Evolutionary conservation across 2,329 filamentous ascomycete genomes (phyloP).

Genomic region (Alternaria sp.): DNA sequence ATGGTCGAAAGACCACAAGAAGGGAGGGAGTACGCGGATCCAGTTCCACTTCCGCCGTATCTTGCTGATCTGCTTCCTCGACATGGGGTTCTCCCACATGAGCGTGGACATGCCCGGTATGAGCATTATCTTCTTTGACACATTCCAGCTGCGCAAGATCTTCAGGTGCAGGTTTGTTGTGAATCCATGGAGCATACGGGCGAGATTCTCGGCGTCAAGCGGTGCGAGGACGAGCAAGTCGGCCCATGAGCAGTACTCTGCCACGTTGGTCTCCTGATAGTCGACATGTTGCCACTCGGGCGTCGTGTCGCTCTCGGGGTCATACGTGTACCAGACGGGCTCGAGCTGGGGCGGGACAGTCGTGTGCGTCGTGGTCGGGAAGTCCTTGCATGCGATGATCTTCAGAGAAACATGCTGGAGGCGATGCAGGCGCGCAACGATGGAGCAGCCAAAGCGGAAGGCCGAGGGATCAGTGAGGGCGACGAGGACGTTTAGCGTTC

Average conservation of each 20-base stretch:
- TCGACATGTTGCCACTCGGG: conserved; percentile 35
- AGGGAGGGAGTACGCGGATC: conserved; percentile 80
- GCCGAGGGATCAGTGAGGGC: conserved; percentile 70
- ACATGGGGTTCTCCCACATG: conserved; percentile 91
- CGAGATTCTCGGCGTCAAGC: conserved; percentile 82
- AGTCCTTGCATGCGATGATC: conserved; percentile 38
- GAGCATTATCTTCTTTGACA: conserved; percentile 81
- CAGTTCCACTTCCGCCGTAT: conserved; percentile 84
- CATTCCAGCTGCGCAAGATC: conserved; percentile 84
- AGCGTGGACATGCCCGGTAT: conserved; percentile 87
- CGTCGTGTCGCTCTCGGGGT: conserved; percentile 22
- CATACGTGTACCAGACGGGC: conserved; percentile 39
- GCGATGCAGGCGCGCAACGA: conserved; percentile 71
- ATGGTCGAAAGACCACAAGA: conserved; percentile 79
- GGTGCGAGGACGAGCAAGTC: conserved; percentile 84
- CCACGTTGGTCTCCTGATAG: conserved; percentile 59
- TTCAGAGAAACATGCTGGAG: conserved; percentile 65
- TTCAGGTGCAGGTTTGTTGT: conserved; percentile 82
- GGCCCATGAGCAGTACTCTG: conserved; percentile 83
- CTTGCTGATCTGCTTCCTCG: conserved; percentile 84
- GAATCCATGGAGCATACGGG: conserved; percentile 85
- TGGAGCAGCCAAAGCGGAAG: conserved; percentile 68
- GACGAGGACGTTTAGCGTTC: conserved; percentile 61
- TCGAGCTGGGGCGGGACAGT: conserved; percentile 36
- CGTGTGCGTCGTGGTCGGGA: conserved; percentile 27